A percentile compares a stretch with the other conserved stretches of the same genome.
phyloP scores from a whole-genome alignment of 2,329 filamentous ascomycete genomes.

The Penicillium sumatraense region DNA sequence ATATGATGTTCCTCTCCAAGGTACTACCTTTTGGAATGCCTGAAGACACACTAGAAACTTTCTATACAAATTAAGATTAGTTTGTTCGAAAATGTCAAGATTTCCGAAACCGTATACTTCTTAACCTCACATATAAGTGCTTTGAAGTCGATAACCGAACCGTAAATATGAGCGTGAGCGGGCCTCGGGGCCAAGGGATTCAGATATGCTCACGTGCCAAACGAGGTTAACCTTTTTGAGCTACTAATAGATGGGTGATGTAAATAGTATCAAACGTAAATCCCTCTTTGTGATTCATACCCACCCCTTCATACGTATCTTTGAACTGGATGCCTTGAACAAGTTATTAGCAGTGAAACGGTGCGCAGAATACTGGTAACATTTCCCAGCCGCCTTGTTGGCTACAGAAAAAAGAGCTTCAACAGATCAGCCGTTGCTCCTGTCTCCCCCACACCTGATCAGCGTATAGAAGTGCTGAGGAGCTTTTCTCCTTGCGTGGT shows the following conservation, averaged over 20 bases:
- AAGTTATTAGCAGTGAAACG: background rate
- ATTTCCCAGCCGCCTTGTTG: background rate
- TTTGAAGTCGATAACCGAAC: background rate
- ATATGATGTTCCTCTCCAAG: too few relatives aligned
- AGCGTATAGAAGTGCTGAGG: slow-evolving; percentile 1
- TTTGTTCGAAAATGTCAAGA: too few relatives aligned
- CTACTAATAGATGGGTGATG: background rate
- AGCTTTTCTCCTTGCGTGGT: slow-evolving; percentile 18
- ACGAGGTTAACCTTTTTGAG: background rate
- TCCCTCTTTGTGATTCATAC: background rate
- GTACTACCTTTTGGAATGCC: too few relatives aligned
- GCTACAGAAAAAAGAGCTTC: background rate
- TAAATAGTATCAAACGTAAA: background rate
- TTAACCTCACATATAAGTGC: background rate
- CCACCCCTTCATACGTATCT: slow-evolving; percentile 11
- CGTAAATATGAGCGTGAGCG: background rate
- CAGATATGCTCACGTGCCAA: too few relatives aligned
- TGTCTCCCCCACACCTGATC: background rate
- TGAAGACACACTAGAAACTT: too few relatives aligned
- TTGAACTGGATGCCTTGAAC: background rate
- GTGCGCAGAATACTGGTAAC: slow-evolving; percentile 1
- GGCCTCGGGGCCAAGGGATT: background rate
- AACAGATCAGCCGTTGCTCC: slow-evolving; percentile 1
- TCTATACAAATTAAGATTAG: too few relatives aligned
- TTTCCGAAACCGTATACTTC: too few relatives aligned